phyloP scores from a whole-genome alignment of 148 eudicot genomes.

The Rhododendron molle region DNA sequence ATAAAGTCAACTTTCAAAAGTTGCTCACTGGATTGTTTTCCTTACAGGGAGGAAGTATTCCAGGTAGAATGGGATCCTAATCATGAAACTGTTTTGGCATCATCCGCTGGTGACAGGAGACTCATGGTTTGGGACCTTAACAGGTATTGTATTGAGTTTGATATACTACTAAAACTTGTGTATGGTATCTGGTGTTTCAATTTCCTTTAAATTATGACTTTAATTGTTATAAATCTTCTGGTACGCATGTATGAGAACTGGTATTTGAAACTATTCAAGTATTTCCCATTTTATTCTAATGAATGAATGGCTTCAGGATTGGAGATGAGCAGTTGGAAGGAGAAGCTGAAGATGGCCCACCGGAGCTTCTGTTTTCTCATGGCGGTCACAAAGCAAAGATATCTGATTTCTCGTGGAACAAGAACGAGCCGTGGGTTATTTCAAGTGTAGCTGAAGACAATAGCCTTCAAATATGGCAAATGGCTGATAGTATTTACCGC shows the following conservation, averaged over 20 bases:
- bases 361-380: constrained; percentile 93
- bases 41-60: constrained; percentile 80
- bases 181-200: not conserved
- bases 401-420: constrained; percentile 99
- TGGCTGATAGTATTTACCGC: constrained; percentile 71
- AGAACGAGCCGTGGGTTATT: constrained; percentile 75
- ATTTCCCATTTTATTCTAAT: not conserved
- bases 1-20: not conserved
- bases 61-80: constrained; percentile 99
- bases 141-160: constrained; percentile 41
- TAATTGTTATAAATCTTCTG: not conserved
- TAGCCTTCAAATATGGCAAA: constrained; percentile 80
- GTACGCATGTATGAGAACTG: not conserved
- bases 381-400: constrained; percentile 95
- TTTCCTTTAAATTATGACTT: not conserved
- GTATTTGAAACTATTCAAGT: not conserved
- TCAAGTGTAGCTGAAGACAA: constrained; percentile 95
- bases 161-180: not conserved
- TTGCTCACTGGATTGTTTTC: not conserved
- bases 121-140: constrained; percentile 99
- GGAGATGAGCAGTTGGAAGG: constrained; percentile 98
- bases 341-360: constrained; percentile 94
- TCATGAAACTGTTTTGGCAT: constrained; percentile 89
- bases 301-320: constrained; percentile 44
- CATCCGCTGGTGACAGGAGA: constrained; percentile 89